Base-by-base conservation (phyloP, 306 rosid genomes). In the Ammopiptanthus mongolicus region DNA sequence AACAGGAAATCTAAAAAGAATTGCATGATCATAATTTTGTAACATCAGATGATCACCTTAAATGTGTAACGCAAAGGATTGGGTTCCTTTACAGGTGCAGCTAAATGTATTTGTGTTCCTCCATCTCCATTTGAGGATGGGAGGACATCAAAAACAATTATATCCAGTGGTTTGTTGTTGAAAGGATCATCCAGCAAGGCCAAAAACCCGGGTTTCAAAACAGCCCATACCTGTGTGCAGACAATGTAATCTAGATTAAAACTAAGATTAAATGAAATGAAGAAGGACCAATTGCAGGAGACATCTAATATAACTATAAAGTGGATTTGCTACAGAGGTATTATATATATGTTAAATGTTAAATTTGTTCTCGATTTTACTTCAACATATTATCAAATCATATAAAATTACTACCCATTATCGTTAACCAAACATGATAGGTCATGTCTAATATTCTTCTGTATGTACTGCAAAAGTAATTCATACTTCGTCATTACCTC, bases 121-220 rank as follows among this genome's bases (percentile, higher is more conserved):
- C 78, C 89, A 80, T 88, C 88, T 68, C 86, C 90, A 69, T 88
- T 87, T 21, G 98, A 89, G 62, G 87, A 66, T 63, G 98, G 97
- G 68, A 96, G 92, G 80, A 92, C 88, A 81, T 92, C 97, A 80
- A 96, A 96, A 80, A 86, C 94, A 65, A 96, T 73, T 70, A 96
- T 83, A 70, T 96, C 99, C 70, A 89, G 68, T 14, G 91, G 99
- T 78, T 87, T 91, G 69, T 80, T 80, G 81, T 82, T 84, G 82
- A 89, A 90, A 69, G 98, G 98, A 81, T 91, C 97, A 48, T 88
- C 91, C 85, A 96, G 88, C 84, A 96, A 86, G 77, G 96, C 97
- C 88, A 96, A 85, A 78, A 96, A 96, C 56, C 99, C 99, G 61
- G 97, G 99, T 81, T 96, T 96, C 72, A 92, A 61, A 47, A 96